Evolutionary conservation across 495 filamentous ascomycete species (phyloP), one percentile per base, ranked within the genome.

Genomic region (Penicillium riverlandense): DNA sequence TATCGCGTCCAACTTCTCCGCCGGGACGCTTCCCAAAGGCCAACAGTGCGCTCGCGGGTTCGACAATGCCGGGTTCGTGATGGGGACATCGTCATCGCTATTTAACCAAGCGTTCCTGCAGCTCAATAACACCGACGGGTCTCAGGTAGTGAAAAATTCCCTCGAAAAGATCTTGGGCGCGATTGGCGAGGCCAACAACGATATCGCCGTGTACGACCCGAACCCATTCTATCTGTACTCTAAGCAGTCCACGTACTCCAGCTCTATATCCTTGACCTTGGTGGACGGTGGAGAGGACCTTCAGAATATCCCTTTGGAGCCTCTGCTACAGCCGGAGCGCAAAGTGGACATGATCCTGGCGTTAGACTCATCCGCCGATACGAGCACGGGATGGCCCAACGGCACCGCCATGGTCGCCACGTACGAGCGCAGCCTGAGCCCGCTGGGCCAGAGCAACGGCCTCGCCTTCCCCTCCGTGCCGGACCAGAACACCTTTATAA

Each of bases 311-410:
- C 90, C 91, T 0, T 71, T 96, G 2, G 76, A 89, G 49, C 92
- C 92, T 0, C 75, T 91, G 5, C 85, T 95, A 54, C 88, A 95
- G 53, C 87, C 88, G 0, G 29, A 62, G 29, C 85, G 91, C 27
- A 49, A 75, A 33, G 82, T 97, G 39, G 92, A 96, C 61, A 84
- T 95, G 16, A 88, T 96, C 60, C 95, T 96, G 59, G 91, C 90
- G 15, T 68, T 95, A 48, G 91, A 97, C 65, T 81, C 79, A 36
- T 88, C 84, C 7, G 90, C 88, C 28, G 90, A 96, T 63, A 91
- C 84, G 0, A 61, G 63, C 10, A 71, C 70, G 47, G 72, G 67
- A 66, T 96, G 88, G 86, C 91, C 91, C 37, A 94, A 95, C 64
- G 91, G 88, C 30, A 87, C 89, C 8, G 72, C 86, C 8, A 59